Evolutionary conservation across 2,329 filamentous ascomycete species (phyloP).

Genomic region (Cordyceps cicadae): DNA sequence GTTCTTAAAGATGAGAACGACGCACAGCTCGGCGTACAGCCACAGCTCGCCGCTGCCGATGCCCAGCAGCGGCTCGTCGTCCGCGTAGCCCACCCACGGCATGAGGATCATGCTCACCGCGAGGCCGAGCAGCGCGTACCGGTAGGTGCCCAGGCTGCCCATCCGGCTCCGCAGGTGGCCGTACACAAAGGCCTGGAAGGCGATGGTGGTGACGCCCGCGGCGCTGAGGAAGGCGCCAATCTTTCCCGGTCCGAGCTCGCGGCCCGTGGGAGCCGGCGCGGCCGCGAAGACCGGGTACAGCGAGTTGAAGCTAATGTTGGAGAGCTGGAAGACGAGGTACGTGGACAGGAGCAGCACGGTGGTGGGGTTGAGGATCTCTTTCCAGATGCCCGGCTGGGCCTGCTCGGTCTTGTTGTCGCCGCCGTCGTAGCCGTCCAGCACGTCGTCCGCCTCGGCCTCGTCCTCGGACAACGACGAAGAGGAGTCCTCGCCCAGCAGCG

Average conservation of each 20-base stretch:
- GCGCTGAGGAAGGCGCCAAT: conserved; percentile 82
- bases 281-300: conserved; percentile 90
- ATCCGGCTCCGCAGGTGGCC: conserved; percentile 67
- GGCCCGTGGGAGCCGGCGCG: conserved; percentile 64
- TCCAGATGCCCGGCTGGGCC: conserved; percentile 35
- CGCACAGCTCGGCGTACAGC: conserved; percentile 73
- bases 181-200: conserved; percentile 85
- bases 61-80: conserved; percentile 47
- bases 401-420: conserved; percentile 18
- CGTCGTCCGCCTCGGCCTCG: conserved; percentile 14
- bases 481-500: conserved; percentile 22
- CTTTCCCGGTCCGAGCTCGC: conserved; percentile 64
- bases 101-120: conserved; percentile 77
- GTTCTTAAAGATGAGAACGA: conserved; percentile 78
- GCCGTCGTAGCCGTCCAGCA: conserved; percentile 14
- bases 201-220: conserved; percentile 74
- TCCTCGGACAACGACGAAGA: conserved; percentile 17
- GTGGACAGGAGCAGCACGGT: conserved; percentile 74
- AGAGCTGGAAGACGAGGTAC: conserved; percentile 87
- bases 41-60: conserved; percentile 56
- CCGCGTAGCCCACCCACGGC: conserved; percentile 79
- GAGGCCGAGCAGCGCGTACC: conserved; percentile 68
- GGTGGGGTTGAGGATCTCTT: conserved; percentile 65
- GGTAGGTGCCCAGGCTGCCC: conserved; percentile 81
- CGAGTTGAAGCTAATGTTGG: conserved; percentile 92